A percentile compares a stretch with the other conserved stretches of the same genome.
Evolutionary conservation across 2,329 filamentous ascomycete genomes (phyloP).

Genomic region (Penicillium sp.): DNA sequence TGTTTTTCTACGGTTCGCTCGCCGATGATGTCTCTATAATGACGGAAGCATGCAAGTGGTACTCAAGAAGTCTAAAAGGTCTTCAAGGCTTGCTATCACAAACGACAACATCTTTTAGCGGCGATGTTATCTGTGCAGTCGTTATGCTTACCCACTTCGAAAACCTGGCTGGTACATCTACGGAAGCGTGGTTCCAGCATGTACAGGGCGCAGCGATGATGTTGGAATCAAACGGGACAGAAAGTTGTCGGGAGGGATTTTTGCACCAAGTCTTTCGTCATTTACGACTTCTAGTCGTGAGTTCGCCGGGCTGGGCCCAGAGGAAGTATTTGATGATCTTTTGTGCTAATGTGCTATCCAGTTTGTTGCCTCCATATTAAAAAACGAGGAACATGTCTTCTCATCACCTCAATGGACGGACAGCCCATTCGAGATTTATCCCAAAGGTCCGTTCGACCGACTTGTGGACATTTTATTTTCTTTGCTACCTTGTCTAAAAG

Average conservation of each 20-base stretch:
- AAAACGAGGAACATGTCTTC: conserved; percentile 7
- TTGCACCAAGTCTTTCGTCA: conserved; percentile 8
- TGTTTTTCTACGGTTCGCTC: conserved; percentile 9
- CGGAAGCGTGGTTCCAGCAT: conserved; percentile 9
- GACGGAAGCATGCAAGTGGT: conserved; percentile 9
- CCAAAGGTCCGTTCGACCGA: conserved; percentile 6
- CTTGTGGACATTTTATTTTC: conserved; percentile 7
- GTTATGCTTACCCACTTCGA: conserved; percentile 12
- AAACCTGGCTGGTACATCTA: conserved; percentile 1
- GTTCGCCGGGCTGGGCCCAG: neutral
- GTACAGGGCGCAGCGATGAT: conserved; percentile 5
- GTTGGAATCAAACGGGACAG: conserved; percentile 1
- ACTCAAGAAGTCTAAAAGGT: conserved; percentile 1
- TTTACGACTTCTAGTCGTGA: conserved; percentile 5
- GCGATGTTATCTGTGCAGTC: conserved; percentile 3
- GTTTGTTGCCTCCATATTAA: conserved; percentile 6
- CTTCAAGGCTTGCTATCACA: conserved; percentile 1
- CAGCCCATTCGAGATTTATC: conserved; percentile 3
- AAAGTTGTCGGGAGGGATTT: conserved; percentile 7
- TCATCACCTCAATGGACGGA: conserved; percentile 1
- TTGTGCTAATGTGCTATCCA: neutral
- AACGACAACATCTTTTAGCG: neutral
- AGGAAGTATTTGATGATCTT: neutral
- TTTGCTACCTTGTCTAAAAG: conserved; percentile 1
- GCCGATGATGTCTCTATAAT: conserved; percentile 5